Percentiles rank a stretch among this genome's conserved stretches.
phyloP scores from a whole-genome alignment of 441 rosid genomes.

The Bocquillonia castaneifolia region DNA sequence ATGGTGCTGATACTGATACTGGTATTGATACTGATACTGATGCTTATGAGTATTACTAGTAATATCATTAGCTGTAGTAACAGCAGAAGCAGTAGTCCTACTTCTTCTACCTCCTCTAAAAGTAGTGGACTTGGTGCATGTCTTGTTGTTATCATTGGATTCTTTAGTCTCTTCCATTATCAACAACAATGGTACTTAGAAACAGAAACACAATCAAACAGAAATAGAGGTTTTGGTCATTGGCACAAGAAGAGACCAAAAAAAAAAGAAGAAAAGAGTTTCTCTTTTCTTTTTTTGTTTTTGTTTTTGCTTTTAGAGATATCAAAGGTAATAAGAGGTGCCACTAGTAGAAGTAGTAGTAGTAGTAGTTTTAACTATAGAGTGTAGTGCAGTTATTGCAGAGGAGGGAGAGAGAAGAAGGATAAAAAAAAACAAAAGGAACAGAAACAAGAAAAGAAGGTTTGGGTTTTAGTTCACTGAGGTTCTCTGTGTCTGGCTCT shows the following conservation, averaged over 20 bases:
- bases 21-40: slow-evolving; percentile 35
- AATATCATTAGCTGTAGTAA: no score
- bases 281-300: no score
- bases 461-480: slow-evolving; percentile 21
- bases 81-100: no score
- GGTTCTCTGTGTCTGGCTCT: slow-evolving; percentile 32
- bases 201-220: no score
- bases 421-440: not conserved
- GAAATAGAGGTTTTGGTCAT: slow-evolving; percentile 1
- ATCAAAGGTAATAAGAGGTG: no score
- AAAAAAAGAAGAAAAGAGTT: slow-evolving; percentile 8
- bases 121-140: slow-evolving; percentile 42
- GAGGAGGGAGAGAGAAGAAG: not conserved
- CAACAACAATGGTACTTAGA: slow-evolving; percentile 3
- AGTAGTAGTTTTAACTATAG: slow-evolving; percentile 22
- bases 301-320: no score
- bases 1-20: slow-evolving; percentile 31
- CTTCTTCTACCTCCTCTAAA: slow-evolving; percentile 36
- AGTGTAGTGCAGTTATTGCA: slow-evolving; percentile 8
- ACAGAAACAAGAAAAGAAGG: not conserved
- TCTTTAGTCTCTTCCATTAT: slow-evolving; percentile 71
- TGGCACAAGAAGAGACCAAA: slow-evolving; percentile 14
- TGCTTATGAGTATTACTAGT: slow-evolving; percentile 39
- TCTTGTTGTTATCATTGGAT: slow-evolving; percentile 43
- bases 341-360: not conserved